A percentile compares a stretch with the other conserved stretches of the same genome.
Evolutionary conservation across 495 filamentous ascomycete genomes (phyloP).

Genomic region (Aspergillus wentii): DNA sequence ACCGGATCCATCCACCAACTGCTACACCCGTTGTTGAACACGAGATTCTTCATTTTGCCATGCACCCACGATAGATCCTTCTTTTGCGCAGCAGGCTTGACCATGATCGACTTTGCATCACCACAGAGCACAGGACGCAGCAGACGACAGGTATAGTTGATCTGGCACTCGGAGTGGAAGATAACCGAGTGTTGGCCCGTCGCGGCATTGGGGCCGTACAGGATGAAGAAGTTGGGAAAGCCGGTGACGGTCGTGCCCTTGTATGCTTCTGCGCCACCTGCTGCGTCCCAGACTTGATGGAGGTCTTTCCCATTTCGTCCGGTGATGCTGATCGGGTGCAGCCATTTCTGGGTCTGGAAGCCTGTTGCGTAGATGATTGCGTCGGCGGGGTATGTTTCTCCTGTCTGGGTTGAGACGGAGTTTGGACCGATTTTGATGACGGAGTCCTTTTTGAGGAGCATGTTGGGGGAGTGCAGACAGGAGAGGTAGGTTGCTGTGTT

Average conservation of each 20-base stretch:
- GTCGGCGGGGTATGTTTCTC: constrained; percentile 41
- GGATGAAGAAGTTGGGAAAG: constrained; percentile 58
- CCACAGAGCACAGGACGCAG: constrained; percentile 18
- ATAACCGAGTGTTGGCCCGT: constrained; percentile 54
- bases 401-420: constrained; percentile 37
- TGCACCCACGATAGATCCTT: constrained; percentile 11
- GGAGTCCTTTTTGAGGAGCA: constrained; percentile 44
- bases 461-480: constrained; percentile 38
- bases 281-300: constrained; percentile 40
- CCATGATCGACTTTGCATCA: constrained; percentile 17
- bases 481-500: constrained; percentile 46
- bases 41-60: constrained; percentile 6
- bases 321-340: constrained; percentile 32
- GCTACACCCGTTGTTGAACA: constrained; percentile 10
- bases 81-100: constrained; percentile 41
- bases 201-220: constrained; percentile 55
- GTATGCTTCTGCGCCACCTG: constrained; percentile 52
- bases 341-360: constrained; percentile 33
- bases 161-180: constrained; percentile 49
- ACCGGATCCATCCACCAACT: constrained; percentile 12
- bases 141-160: constrained; percentile 29
- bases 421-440: constrained; percentile 32
- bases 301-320: constrained; percentile 42
- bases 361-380: constrained; percentile 49
- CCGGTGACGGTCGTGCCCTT: constrained; percentile 51